Base-by-base conservation (phyloP, 2,329 filamentous ascomycete genomes). In the Chalaropsis thielavioides region DNA sequence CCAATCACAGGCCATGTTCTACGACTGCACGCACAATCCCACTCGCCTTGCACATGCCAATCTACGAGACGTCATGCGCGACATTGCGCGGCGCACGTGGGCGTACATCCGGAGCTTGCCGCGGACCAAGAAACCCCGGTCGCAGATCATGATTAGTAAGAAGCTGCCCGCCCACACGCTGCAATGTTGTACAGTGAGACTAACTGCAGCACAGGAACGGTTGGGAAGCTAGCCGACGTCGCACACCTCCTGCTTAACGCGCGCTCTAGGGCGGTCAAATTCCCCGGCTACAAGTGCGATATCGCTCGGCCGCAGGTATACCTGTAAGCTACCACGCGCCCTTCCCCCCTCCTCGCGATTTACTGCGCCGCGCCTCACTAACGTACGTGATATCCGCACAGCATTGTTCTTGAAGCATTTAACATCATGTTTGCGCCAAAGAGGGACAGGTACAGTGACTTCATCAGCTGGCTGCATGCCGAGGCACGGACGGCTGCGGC, bases 1-100 rank as follows among this genome's bases (percentile, higher is more conserved):
- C 63, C 90, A 95, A 72, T 86, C 91, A 62, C 88, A 94, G 70
- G 78, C 84, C 61, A 92, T 95, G 85, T 88, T 90, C 73, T 86
- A 89, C 70, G 90, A 95, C 73, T 89, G 88, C 3, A 75, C 79
- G 2, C 86, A 92, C 77, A 97, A 97, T 75, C 82, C 84, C 2
- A 72, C 81, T 7, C 69, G 73, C 3, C 89, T 85, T 0, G 87
- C 94, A 13, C 77, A 92, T 3, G 74, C 76, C n/a, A 95, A 94
- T 69, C 76, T 96, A 2, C 83, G 86, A 70, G 80, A 81, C n/a
- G 85, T 84, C 40, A 92, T 96, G 70, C 71, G 78, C 19, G 90
- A 95, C 73, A 85, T 88, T 6, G 91, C 90, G 8, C 84, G 83
- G 76, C 95, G 92, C 76, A 82, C 83, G 77, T 84, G 80, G 80